Evolutionary conservation across 1,139 yeast species (phyloP), one percentile per base, ranked within the genome.

Genomic region (Kluyveromyces sp.): DNA sequence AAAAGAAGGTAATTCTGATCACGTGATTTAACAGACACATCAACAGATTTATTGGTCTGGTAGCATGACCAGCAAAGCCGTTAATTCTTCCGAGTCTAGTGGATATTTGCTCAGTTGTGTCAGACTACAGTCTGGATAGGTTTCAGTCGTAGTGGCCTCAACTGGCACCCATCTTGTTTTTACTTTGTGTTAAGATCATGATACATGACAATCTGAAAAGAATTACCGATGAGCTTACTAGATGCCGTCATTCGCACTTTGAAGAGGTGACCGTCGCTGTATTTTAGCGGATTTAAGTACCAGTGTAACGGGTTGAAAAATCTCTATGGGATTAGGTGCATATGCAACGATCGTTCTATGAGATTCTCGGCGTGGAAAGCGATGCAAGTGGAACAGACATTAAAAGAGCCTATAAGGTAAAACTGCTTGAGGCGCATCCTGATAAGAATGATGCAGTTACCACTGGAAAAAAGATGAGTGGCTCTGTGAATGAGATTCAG

Each of bases 351-450:
- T 42, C 62, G 1, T 53, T 73, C 54, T 83, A 83, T 57, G 77
- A 76, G 41, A 58, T 80, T 0, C 68, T 84, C 9, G 80, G 74
- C 0, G 63, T 83, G 2, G 52, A 56, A 0, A 61, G 66, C 2
- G 63, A 64, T 7, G 73, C 78, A 0, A 45, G 65, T 0, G 50
- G 52, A 0, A 52, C 49, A 2, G 78, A 74, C 13, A 69, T 88
- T 20, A 80, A 77, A 52, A 58, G 60, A 12, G 87, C 92, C 0
- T 88, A 87, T 57, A 74, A 72, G 46, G 64, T 61, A 31, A 73
- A 72, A 15, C 68, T 87, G n/a, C 66, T 88, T 3, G 58, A 61
- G 4, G 62, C 75, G 8, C 96, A 87, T 60, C 96, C 96, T 0
- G 96, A 87, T 56, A 87, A 87, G 57, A 13, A n/a, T 7, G 40